Evolutionary conservation across 2,329 filamentous ascomycete species (phyloP).

Genomic region (Fusarium avenaceum): DNA sequence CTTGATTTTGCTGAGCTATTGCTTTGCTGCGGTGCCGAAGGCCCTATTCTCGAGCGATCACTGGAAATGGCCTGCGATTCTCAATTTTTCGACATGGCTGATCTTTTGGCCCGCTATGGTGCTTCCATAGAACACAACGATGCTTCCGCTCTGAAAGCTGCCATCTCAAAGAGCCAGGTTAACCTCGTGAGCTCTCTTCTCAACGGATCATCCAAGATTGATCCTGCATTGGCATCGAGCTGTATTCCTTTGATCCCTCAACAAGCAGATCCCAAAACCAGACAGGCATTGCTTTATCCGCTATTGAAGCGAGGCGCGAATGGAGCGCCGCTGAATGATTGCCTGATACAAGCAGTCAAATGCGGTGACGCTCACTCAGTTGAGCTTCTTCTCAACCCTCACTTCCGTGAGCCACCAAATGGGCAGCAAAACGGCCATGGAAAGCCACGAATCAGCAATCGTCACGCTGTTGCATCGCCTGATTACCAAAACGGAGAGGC

Average conservation of each 20-base stretch:
- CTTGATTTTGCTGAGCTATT: slow-evolving; percentile 67
- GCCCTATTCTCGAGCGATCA: slow-evolving; percentile 63
- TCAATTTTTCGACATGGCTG: slow-evolving; percentile 68
- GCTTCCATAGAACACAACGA: slow-evolving; percentile 69
- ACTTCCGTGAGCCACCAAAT: slow-evolving; percentile 56
- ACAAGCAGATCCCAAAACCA: slow-evolving; percentile 60
- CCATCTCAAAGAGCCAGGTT: slow-evolving; percentile 60
- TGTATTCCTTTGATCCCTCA: slow-evolving; percentile 65
- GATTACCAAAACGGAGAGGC: slow-evolving; percentile 67
- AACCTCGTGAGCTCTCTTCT: slow-evolving; percentile 64
- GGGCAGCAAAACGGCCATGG: slow-evolving; percentile 38
- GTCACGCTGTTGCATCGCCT: slow-evolving; percentile 66
- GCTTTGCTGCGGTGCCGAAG: slow-evolving; percentile 69
- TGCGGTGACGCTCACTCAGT: slow-evolving; percentile 62
- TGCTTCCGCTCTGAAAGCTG: slow-evolving; percentile 63
- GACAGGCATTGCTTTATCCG: slow-evolving; percentile 59
- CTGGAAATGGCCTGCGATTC: slow-evolving; percentile 63
- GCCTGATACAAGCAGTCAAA: slow-evolving; percentile 64
- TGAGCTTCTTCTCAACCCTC: slow-evolving; percentile 64
- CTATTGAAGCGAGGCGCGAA: slow-evolving; percentile 66
- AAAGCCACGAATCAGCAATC: slow-evolving; percentile 52
- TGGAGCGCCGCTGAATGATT: slow-evolving; percentile 62
- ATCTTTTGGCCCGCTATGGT: slow-evolving; percentile 65
- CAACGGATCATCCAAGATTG: slow-evolving; percentile 59
- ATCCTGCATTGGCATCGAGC: slow-evolving; percentile 61